These are phyloP conservation scores for Cladosporium oxysporum DNA, from an alignment of 2,329 filamentous ascomycete species.

Conservation along the genomic window DNA sequence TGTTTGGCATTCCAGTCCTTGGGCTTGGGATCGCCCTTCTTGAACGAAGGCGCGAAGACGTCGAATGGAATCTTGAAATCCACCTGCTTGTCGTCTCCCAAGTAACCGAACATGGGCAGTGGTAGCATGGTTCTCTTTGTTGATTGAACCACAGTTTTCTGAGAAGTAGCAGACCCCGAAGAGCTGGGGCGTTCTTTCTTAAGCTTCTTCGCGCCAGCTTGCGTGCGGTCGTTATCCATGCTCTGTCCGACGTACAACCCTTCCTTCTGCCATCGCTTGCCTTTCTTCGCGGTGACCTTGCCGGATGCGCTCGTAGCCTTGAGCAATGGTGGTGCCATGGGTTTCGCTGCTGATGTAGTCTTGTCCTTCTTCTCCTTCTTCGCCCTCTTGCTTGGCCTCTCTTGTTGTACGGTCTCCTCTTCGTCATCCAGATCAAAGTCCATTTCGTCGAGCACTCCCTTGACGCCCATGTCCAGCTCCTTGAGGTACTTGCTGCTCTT, in stretches of 20 bases:
- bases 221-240: slow-evolving; percentile 43
- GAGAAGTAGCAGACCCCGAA: slow-evolving; percentile 23
- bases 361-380: slow-evolving; percentile 32
- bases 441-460: slow-evolving; percentile 36
- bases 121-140: slow-evolving; percentile 54
- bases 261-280: slow-evolving; percentile 77
- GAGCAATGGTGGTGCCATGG: slow-evolving; percentile 27
- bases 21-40: slow-evolving; percentile 77
- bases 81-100: slow-evolving; percentile 60
- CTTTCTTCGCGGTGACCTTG: slow-evolving; percentile 42
- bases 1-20: slow-evolving; percentile 84
- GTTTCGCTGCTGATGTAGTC: slow-evolving; percentile 26
- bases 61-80: slow-evolving; percentile 90
- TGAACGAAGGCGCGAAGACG: slow-evolving; percentile 80
- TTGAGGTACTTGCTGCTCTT: slow-evolving; percentile 32
- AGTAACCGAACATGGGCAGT: slow-evolving; percentile 41
- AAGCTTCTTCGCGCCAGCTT: slow-evolving; percentile 48
- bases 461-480: slow-evolving; percentile 36
- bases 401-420: slow-evolving; percentile 24
- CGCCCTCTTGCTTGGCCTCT: slow-evolving; percentile 32
- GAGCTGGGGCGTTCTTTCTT: slow-evolving; percentile 42
- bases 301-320: slow-evolving; percentile 28
- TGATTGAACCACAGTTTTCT: slow-evolving; percentile 55
- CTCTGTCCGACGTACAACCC: slow-evolving; percentile 87
- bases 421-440: slow-evolving; percentile 30